Evolutionary conservation across 345 rosid genomes (phyloP).

Genomic region (Raphanus sativus): DNA sequence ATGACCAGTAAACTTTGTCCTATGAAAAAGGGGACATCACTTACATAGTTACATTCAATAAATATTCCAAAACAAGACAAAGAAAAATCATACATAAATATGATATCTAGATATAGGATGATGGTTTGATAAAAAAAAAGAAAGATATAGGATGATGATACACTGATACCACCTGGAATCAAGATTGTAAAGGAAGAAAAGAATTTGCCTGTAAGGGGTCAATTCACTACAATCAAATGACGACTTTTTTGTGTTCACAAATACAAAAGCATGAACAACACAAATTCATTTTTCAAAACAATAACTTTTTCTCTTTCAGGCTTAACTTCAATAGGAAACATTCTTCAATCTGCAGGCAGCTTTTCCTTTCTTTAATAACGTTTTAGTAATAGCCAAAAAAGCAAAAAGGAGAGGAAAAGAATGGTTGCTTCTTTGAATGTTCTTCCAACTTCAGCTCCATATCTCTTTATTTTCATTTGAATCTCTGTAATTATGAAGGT

Average conservation of each 20-base stretch:
- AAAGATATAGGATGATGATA: not conserved
- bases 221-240: constrained; percentile 27
- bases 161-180: constrained; percentile 10
- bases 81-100: constrained; percentile 10
- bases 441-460: constrained; percentile 33
- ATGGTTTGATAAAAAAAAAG: too few species aligned
- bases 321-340: constrained; percentile 40
- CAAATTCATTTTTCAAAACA: not conserved
- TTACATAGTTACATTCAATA: not conserved
- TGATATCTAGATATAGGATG: not conserved
- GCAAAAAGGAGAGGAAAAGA: constrained; percentile 13
- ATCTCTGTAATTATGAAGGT: constrained; percentile 19
- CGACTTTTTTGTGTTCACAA: constrained; percentile 16
- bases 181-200: not conserved
- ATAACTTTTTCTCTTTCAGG: not conserved
- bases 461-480: constrained; percentile 27
- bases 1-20: constrained; percentile 32
- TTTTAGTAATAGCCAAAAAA: constrained; percentile 21
- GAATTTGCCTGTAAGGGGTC: constrained; percentile 25
- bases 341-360: constrained; percentile 33
- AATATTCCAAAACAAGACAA: constrained; percentile 17
- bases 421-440: constrained; percentile 27
- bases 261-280: constrained; percentile 25
- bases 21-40: not conserved
- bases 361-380: constrained; percentile 24